Evolutionary conservation across 2,329 filamentous ascomycete genomes (phyloP), one percentile per base, ranked within the genome.

Genomic region (Sporothrix dimorphospora): DNA sequence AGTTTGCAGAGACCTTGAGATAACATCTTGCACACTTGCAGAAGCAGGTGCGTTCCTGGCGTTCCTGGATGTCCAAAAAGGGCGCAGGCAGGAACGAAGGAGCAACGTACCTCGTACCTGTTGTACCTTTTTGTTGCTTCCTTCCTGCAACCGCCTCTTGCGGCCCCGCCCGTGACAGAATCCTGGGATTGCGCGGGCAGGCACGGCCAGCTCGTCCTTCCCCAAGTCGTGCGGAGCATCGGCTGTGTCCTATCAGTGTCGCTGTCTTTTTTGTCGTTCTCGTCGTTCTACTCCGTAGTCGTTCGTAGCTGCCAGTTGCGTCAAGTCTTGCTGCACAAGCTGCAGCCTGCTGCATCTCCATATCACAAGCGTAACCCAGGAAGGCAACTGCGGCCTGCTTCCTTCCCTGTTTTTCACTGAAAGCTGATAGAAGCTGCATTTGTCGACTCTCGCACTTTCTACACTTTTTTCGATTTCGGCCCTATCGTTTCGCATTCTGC

Each of bases 81-180:
- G 21, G 40, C 27, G 55, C 69, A 38, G 45, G 42, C 57, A 61
- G 55, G 57, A 65, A 47, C 57, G 30, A 61, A 49, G 55, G 45
- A 47, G 14, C 30, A 24, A 21, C 38, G 65, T 53, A 34, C 19
- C 21, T 51, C 27, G 27, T 45, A 45, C 40, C n/a, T 42, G 59
- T 42, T 16, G 19, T 21, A 51, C 27, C 16, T 67, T n/a, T 38
- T 27, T 45, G n/a, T 24, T 51, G 19, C 40, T 24, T 70, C 49
- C 49, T 27, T 69, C 34, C 49, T 69, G 47, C 47, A 67, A 24
- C 65, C 45, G 19, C 45, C 27, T 49, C 24, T 66, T 51, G 34
- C 59, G 59, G 71, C 68, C 71, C 71, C 71, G 68, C 68, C 59
- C 70, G 67, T 71, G 67, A 72, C 70, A 68, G 49, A 70, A 42